These are phyloP conservation scores for Gomphus bonarii DNA, from an alignment of 1,284 basidiomycete species.

Conservation along the genomic window DNA sequence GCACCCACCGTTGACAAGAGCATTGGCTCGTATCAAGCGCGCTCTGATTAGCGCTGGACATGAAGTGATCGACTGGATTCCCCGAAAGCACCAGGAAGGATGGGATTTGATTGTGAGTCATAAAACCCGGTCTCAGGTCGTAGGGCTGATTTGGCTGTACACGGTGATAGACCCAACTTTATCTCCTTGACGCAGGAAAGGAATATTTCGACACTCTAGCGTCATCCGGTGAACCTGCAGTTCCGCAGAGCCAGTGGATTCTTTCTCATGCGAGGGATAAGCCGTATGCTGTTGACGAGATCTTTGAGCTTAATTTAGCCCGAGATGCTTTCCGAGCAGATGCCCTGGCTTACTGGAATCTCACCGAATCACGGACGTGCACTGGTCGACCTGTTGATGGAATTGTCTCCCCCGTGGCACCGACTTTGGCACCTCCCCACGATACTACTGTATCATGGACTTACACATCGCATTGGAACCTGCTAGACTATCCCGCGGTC, in stretches of 20 bases:
- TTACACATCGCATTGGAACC: conserved; percentile 47
- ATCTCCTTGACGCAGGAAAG: conserved; percentile 39
- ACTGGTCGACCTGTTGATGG: conserved; percentile 45
- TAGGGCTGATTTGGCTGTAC: background rate
- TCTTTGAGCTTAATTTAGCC: conserved; percentile 33
- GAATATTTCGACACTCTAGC: conserved; percentile 33
- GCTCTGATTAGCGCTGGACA: conserved; percentile 42
- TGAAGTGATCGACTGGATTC: conserved; percentile 39
- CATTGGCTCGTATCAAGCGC: conserved; percentile 31
- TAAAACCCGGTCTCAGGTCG: background rate
- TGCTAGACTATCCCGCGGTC: conserved; percentile 42
- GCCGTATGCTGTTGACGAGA: conserved; percentile 29
- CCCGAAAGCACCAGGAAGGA: conserved; percentile 32
- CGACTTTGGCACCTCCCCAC: conserved; percentile 41
- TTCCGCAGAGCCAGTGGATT: conserved; percentile 39
- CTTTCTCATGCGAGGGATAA: conserved; percentile 29
- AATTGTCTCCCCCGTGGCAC: conserved; percentile 41
- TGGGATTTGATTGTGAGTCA: conserved; percentile 40
- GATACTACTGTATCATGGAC: conserved; percentile 40
- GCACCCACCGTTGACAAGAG: conserved; percentile 41
- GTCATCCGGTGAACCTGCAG: conserved; percentile 27
- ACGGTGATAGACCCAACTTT: conserved; percentile 30
- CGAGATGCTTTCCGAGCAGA: conserved; percentile 33
- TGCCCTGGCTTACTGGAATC: conserved; percentile 44
- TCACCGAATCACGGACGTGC: conserved; percentile 29